Conservation (phyloP, 768 basidiomycete species). For the Pleurotus citrinopileatus region DNA sequence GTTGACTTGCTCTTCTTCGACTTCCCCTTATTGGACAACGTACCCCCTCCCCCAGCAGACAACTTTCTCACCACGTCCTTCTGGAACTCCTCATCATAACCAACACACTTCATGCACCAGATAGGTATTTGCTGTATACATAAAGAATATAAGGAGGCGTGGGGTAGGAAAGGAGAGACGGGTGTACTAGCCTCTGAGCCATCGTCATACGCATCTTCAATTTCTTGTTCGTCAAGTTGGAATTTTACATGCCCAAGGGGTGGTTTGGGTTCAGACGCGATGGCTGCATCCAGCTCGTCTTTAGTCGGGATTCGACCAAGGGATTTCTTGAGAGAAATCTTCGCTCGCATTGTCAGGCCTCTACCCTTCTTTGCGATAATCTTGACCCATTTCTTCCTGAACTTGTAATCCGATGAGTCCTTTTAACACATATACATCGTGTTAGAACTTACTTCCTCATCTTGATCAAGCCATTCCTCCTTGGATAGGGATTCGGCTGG, state of each 20-base stretch:
- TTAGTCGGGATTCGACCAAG: background rate
- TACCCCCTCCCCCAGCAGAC: too few species aligned
- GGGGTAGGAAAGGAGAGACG: too few species aligned
- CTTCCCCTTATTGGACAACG: too few species aligned
- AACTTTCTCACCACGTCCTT: background rate
- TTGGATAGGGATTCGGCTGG: background rate
- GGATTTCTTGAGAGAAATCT: background rate
- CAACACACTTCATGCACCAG: constrained; percentile 5
- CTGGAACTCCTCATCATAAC: constrained; percentile 8
- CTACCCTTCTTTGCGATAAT: background rate
- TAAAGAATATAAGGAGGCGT: background rate
- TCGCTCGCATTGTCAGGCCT: background rate
- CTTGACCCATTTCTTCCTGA: background rate
- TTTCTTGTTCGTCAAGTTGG: background rate
- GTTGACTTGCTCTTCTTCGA: too few species aligned
- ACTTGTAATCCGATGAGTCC: background rate
- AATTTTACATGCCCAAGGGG: background rate
- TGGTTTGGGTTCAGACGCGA: background rate
- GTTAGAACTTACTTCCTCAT: background rate
- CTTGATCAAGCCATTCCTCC: constrained; percentile 3
- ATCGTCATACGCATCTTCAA: background rate
- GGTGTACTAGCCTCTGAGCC: constrained; percentile 1
- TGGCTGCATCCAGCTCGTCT: background rate
- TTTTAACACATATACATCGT: background rate
- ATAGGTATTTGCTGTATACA: background rate